Evolutionary conservation across 441 rosid species (phyloP).

Genomic region (Melastoma candidum): DNA sequence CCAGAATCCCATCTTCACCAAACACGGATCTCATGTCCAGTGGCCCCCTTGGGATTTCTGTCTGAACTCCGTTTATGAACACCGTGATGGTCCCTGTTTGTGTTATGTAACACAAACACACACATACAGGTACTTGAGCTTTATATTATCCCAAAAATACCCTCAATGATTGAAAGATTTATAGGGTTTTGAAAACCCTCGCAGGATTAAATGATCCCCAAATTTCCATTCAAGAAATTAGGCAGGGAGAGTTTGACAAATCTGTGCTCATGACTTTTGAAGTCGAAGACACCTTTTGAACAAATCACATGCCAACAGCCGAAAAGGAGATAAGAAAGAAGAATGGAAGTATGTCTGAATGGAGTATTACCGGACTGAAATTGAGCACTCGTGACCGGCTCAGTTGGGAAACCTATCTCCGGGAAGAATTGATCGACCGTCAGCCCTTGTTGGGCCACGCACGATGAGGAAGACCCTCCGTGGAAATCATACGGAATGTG

Average conservation of each 20-base stretch:
- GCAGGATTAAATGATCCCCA: background rate
- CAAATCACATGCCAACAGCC: background rate
- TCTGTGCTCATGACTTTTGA: no score
- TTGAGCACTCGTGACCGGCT: slow-evolving; percentile 42
- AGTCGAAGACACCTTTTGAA: no score
- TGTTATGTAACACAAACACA: background rate
- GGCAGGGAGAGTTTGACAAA: background rate
- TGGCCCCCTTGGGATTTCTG: slow-evolving; percentile 75
- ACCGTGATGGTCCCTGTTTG: slow-evolving; percentile 56
- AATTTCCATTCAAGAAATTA: background rate
- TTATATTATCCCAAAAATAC: no score
- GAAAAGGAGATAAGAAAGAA: background rate
- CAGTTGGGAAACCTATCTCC: slow-evolving; percentile 48
- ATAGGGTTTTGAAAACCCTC: background rate
- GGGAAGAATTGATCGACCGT: slow-evolving; percentile 40
- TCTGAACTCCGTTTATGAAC: slow-evolving; percentile 73
- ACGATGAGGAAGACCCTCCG: slow-evolving; percentile 26
- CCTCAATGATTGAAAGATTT: no score
- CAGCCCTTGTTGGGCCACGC: slow-evolving; percentile 47
- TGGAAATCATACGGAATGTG: background rate
- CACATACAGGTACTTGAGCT: no score
- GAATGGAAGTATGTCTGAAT: background rate
- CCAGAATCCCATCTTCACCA: slow-evolving; percentile 60
- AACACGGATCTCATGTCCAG: slow-evolving; percentile 64
- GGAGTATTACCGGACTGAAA: slow-evolving; percentile 53